Evolutionary conservation across 2,329 filamentous ascomycete species (phyloP).

Genomic region (Bipolaris bicolor): DNA sequence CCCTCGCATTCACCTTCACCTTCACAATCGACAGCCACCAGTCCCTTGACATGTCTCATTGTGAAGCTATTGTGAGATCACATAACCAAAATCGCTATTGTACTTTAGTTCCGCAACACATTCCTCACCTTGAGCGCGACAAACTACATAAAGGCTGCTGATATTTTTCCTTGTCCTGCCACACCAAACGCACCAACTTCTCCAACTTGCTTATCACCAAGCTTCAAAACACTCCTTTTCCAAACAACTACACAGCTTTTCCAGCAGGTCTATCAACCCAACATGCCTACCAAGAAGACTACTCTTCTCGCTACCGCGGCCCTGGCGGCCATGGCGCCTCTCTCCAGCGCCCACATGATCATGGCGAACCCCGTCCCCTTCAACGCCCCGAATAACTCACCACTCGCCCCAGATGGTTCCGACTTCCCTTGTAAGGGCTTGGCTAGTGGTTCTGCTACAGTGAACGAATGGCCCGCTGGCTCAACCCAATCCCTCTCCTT

Average conservation of each 20-base stretch:
- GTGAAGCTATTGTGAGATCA: conserved; percentile 22
- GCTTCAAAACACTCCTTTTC: conserved; percentile 1
- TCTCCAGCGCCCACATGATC: conserved; percentile 72
- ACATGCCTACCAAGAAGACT: conserved; percentile 13
- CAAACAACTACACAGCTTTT: not conserved
- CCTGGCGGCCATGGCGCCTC: conserved; percentile 56
- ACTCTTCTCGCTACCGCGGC: conserved; percentile 21
- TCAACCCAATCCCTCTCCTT: conserved; percentile 68
- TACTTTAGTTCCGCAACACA: conserved; percentile 15
- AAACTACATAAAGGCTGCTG: conserved; percentile 17
- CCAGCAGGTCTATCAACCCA: conserved; percentile 15
- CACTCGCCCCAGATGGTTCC: conserved; percentile 62
- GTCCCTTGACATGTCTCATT: conserved; percentile 27
- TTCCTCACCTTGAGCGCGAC: not conserved
- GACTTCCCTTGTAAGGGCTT: conserved; percentile 81
- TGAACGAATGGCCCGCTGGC: conserved; percentile 70
- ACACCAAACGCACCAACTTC: conserved; percentile 17
- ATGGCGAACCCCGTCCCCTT: conserved; percentile 74
- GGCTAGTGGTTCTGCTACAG: conserved; percentile 51
- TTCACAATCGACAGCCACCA: conserved; percentile 14
- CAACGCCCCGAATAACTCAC: conserved; percentile 61
- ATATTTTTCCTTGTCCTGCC: conserved; percentile 16
- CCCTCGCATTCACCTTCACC: conserved; percentile 27
- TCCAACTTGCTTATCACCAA: conserved; percentile 1
- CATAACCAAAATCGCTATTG: conserved; percentile 19